These are phyloP conservation scores for Backusella westeae DNA, from an alignment of 192 early-diverging fungal genomes.

Conservation along the genomic window DNA sequence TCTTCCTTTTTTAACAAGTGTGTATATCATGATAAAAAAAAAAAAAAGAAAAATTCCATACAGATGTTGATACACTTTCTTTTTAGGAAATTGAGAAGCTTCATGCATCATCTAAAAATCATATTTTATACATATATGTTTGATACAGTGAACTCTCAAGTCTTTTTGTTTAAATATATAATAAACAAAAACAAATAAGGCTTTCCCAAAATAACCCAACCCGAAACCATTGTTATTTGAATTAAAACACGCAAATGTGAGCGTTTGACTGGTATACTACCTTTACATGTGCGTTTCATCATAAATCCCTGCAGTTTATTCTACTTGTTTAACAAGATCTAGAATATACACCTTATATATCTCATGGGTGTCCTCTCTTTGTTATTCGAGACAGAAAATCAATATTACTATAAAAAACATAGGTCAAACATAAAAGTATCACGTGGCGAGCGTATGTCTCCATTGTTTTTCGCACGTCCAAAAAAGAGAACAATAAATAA, in stretches of 20 bases:
- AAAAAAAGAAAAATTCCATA: background rate
- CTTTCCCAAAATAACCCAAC: background rate
- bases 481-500: background rate
- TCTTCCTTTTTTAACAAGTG: background rate
- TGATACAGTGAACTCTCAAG: background rate
- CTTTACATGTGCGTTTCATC: background rate
- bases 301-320: background rate
- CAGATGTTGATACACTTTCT: background rate
- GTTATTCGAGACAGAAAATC: background rate
- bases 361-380: background rate
- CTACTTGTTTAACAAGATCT: background rate
- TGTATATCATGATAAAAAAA: too few species aligned
- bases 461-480: background rate
- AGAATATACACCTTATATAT: background rate
- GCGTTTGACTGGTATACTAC: background rate
- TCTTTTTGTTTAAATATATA: background rate
- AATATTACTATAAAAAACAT: background rate
- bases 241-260: background rate
- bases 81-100: background rate
- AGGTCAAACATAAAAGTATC: background rate
- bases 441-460: background rate
- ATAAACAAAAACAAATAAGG: background rate
- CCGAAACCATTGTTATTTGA: constrained; percentile 5
- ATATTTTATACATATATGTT: background rate
- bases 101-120: background rate